phyloP scores from a whole-genome alignment of 768 basidiomycete species.

The Boletus rex-veris region DNA sequence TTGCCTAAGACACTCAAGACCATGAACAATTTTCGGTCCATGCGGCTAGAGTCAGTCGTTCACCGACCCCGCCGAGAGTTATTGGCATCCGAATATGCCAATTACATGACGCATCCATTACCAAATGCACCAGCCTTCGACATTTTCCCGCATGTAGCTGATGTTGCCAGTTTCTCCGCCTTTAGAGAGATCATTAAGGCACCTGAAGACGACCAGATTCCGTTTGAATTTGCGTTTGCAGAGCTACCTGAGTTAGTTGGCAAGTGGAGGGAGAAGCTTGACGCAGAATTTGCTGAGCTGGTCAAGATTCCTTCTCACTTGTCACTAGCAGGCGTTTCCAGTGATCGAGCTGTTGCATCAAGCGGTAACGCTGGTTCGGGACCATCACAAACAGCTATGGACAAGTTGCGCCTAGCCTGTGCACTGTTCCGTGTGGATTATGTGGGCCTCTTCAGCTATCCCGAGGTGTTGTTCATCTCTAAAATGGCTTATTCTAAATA shows the following conservation, averaged over 20 bases:
- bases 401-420: conserved; percentile 8
- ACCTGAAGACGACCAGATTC: neutral
- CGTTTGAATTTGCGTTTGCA: neutral
- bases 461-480: neutral
- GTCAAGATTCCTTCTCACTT: neutral
- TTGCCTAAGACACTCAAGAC: neutral
- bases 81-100: neutral
- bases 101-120: neutral
- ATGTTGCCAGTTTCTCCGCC: neutral
- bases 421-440: neutral
- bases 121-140: neutral
- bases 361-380: neutral
- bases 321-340: neutral
- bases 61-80: neutral
- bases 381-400: neutral
- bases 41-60: neutral
- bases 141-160: neutral
- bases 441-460: neutral
- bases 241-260: neutral
- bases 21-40: neutral
- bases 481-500: neutral
- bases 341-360: neutral
- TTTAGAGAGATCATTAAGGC: neutral
- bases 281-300: neutral
- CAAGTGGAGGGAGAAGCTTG: neutral